Evolutionary conservation across 306 rosid species (phyloP), one percentile per base, ranked within the genome.

Genomic region (Acacia acuminata): DNA sequence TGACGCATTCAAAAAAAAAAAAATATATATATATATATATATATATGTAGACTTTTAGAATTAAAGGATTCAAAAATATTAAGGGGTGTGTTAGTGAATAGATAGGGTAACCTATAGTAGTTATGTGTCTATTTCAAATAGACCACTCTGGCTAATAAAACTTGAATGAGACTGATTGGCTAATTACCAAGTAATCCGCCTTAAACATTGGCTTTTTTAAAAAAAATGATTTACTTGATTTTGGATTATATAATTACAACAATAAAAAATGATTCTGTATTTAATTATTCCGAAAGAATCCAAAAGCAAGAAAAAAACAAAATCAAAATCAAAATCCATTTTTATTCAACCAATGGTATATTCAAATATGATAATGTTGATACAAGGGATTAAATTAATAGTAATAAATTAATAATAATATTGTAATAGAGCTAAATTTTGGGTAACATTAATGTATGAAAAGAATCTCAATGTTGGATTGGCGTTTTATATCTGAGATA

Each of bases 101-200:
- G 50, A 76, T 65, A 12, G n/a, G 36, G 7, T 66, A 76, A 76
- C 38, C 9, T 14, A 68, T 25, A 32, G 81, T 47, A 3, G 81
- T 77, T 65, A 32, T 20, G 34, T 3, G 65, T 77, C 73, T 15
- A 20, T 38, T 65, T 64, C 81, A 30, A 4, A 58, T n/a, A 45
- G 0, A 17, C 4, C 58, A 71, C 10, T 10, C 47, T 27, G 20
- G 19, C 64, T 64, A 71, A 71, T 40, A 5, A 71, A 22, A 16
- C 14, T 71, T 71, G 36, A 45, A 44, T 3, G 58, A 25, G 0
- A 25, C 14, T 25, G 19, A 44, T 43, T 71, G 76, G 34, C 56
- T 22, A 71, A 43, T 12, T 36, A 24, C 81, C 81, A 64, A 30
- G 47, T 45, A 64, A 48, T 67, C 66, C 34, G 67, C 67, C 75